Conservation (phyloP, 176 grass and related monocot genomes). For the Triticum timopheevii region DNA sequence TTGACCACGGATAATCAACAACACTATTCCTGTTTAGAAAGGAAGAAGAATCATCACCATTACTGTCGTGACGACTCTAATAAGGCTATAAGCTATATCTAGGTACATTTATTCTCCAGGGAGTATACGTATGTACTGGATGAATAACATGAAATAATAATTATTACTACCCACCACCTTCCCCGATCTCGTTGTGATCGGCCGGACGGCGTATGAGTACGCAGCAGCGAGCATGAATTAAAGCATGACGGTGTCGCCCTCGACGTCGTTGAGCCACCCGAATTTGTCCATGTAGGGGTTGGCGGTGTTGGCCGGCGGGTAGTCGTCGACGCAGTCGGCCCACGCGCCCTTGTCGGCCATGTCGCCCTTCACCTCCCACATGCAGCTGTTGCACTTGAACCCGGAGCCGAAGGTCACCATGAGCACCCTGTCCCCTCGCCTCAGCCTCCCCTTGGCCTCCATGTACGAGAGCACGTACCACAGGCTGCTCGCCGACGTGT, state of each 20-base stretch:
- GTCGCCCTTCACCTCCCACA: slow-evolving; percentile 46
- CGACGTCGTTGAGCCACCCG: slow-evolving; percentile 46
- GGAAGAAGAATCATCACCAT: neutral
- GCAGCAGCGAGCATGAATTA: neutral
- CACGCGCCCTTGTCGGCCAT: slow-evolving; percentile 40
- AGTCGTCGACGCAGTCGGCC: slow-evolving; percentile 44
- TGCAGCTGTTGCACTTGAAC: slow-evolving; percentile 54
- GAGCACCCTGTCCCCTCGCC: slow-evolving; percentile 47
- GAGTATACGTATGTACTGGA: neutral
- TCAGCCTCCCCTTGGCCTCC: slow-evolving; percentile 47
- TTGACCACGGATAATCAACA: neutral
- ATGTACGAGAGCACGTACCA: slow-evolving; percentile 78
- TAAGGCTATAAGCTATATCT: too few relatives aligned
- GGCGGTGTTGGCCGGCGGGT: slow-evolving; percentile 32
- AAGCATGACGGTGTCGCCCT: neutral
- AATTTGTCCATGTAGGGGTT: slow-evolving; percentile 52
- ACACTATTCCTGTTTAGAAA: neutral
- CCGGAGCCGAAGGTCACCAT: slow-evolving; percentile 61
- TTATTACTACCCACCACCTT: too few relatives aligned
- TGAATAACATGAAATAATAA: neutral
- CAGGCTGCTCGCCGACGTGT: slow-evolving; percentile 73
- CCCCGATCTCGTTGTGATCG: neutral
- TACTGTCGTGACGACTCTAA: neutral
- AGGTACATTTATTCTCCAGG: too few relatives aligned
- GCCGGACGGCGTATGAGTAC: neutral